Percentiles rank a stretch among this genome's conserved stretches.
phyloP scores from a whole-genome alignment of 179 eudicot genomes.

The Gypsophila paniculata region DNA sequence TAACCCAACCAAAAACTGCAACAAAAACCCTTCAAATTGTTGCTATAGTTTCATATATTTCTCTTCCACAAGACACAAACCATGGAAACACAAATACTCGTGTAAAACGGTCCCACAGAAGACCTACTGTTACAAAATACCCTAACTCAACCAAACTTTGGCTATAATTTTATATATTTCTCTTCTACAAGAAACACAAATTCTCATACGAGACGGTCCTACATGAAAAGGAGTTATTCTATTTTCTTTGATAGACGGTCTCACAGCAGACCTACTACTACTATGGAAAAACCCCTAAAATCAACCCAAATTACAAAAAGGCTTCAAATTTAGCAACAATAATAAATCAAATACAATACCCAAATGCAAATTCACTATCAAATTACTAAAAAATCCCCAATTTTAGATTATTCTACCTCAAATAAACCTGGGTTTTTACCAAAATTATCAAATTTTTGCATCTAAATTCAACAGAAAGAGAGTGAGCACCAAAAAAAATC shows the following conservation, averaged over 20 bases:
- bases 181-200: background rate
- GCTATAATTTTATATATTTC: background rate
- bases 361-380: slow-evolving; percentile 2
- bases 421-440: slow-evolving; percentile 13
- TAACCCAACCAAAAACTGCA: too few relatives aligned
- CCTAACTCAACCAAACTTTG: background rate
- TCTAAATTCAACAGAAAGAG: slow-evolving; percentile 20
- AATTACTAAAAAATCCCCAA: background rate
- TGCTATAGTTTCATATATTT: too few relatives aligned
- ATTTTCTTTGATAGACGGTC: too few relatives aligned
- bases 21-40: too few relatives aligned
- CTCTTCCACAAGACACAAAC: too few relatives aligned
- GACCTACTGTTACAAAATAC: too few relatives aligned
- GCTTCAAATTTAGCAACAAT: background rate
- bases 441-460: slow-evolving; percentile 19
- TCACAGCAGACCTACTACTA: too few relatives aligned
- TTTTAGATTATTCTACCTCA: slow-evolving; percentile 11
- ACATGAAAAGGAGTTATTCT: too few relatives aligned
- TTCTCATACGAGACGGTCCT: too few relatives aligned
- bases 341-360: slow-evolving; percentile 5
- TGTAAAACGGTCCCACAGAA: too few relatives aligned
- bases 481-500: slow-evolving; percentile 15
- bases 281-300: background rate
- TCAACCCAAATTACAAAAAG: slow-evolving; percentile 8
- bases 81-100: too few relatives aligned